Percentiles rank a stretch among this genome's conserved stretches.
phyloP scores from a whole-genome alignment of 2,329 filamentous ascomycete species.

The Epichloe aotearoae region DNA sequence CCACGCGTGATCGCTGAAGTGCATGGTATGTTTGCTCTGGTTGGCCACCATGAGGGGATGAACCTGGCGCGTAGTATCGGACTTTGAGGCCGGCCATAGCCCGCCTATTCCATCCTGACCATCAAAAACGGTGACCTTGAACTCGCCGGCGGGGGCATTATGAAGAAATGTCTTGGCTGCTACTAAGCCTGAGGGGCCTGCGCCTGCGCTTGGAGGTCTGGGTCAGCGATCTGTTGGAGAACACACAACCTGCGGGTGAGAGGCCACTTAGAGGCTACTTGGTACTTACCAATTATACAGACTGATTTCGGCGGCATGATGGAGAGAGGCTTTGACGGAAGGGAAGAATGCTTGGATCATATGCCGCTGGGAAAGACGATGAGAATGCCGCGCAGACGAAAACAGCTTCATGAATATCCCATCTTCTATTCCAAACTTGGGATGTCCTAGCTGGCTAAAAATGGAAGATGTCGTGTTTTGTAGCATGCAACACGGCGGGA shows the following conservation, averaged over 20 bases:
- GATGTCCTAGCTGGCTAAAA: no score
- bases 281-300: conserved; percentile 1
- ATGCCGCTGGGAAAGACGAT: neutral
- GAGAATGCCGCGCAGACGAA: no score
- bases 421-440: no score
- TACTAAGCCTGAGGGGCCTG: conserved; percentile 54
- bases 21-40: conserved; percentile 63
- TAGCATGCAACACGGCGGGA: no score
- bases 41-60: conserved; percentile 61
- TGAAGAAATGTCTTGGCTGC: conserved; percentile 61
- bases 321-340: neutral
- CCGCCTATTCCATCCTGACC: conserved; percentile 53
- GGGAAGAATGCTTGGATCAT: neutral
- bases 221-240: neutral
- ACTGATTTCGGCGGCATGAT: neutral
- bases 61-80: conserved; percentile 37
- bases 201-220: conserved; percentile 31
- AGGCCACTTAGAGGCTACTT: neutral
- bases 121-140: conserved; percentile 60
- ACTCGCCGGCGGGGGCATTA: conserved; percentile 38
- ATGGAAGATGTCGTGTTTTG: no score
- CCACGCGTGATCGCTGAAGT: conserved; percentile 63
- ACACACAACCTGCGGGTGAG: no score
- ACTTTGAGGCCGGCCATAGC: conserved; percentile 52
- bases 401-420: no score